Evolutionary conservation across 371 early-diverging fungal genomes (phyloP).

Genomic region (Rozella allomycis): DNA sequence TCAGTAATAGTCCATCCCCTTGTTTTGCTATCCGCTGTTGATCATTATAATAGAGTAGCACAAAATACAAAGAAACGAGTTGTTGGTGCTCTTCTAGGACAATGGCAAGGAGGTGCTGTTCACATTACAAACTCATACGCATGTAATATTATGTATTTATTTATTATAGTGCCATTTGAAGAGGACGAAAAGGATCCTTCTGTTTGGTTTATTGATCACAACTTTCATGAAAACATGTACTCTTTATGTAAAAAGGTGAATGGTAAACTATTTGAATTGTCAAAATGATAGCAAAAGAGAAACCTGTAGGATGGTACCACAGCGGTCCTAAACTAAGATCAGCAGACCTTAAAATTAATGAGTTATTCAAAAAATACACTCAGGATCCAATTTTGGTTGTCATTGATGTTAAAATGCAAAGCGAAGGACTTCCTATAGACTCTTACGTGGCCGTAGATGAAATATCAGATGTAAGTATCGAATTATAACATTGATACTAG

Average conservation of each 20-base stretch:
- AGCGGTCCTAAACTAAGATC: conserved; percentile 91
- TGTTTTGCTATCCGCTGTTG: conserved; percentile 92
- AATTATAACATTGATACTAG: conserved; percentile 20
- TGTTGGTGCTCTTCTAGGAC: conserved; percentile 97
- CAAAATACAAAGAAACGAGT: conserved; percentile 88
- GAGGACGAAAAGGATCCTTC: conserved; percentile 93
- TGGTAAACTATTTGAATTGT: conserved; percentile 25
- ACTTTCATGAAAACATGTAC: conserved; percentile 96
- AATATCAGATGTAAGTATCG: conserved; percentile 48
- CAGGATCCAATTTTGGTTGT: conserved; percentile 47
- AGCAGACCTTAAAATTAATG: conserved; percentile 96
- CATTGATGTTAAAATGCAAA: conserved; percentile 9
- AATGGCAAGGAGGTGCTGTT: conserved; percentile 58
- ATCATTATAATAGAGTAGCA: conserved; percentile 96
- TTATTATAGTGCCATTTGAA: conserved; percentile 82
- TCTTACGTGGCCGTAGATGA: conserved; percentile 88
- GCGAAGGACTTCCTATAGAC: conserved; percentile 73
- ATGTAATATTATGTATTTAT: conserved; percentile 24
- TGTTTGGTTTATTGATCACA: conserved; percentile 98
- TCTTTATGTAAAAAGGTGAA: conserved; percentile 99
- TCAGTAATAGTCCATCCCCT: conserved; percentile 90
- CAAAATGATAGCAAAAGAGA: conserved; percentile 61
- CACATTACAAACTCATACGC: conserved; percentile 98
- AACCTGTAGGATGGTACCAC: conserved; percentile 99
- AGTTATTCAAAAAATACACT: conserved; percentile 81